Evolutionary conservation across 2,329 filamentous ascomycete species (phyloP).

Genomic region (Penicillium verrucosum): DNA sequence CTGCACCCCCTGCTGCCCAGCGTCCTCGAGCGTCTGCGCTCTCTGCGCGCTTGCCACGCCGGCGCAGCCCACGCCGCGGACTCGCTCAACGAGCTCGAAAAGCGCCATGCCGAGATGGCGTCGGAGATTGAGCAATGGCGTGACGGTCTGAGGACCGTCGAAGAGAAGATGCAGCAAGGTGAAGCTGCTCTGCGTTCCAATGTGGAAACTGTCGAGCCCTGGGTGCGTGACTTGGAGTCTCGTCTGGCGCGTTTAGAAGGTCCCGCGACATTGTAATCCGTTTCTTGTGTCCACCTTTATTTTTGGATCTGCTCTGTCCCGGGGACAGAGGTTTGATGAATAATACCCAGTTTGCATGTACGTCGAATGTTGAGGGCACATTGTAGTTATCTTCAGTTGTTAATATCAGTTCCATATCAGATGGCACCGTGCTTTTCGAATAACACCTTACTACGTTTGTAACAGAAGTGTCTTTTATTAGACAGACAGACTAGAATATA

Average conservation of each 20-base stretch:
- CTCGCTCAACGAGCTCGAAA: constrained; percentile 73
- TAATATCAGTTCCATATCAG: constrained; percentile 1
- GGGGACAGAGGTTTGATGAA: constrained; percentile 15
- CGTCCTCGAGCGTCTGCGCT: constrained; percentile 79
- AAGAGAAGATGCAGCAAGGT: constrained; percentile 68
- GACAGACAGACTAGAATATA: background rate
- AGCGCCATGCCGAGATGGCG: constrained; percentile 75
- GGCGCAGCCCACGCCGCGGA: constrained; percentile 79
- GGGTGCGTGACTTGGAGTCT: constrained; percentile 82
- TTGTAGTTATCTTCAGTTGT: constrained; percentile 6
- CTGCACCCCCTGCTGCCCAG: constrained; percentile 81
- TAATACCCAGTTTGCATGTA: constrained; percentile 25
- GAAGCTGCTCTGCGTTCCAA: constrained; percentile 72
- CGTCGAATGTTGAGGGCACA: constrained; percentile 3
- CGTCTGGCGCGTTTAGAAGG: constrained; percentile 63
- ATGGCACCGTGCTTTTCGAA: background rate
- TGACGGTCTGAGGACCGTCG: constrained; percentile 74
- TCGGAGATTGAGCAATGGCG: constrained; percentile 83
- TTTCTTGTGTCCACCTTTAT: background rate
- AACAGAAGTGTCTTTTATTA: no score
- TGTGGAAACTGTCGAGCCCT: constrained; percentile 77
- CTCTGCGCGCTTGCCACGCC: constrained; percentile 77
- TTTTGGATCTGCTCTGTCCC: constrained; percentile 7
- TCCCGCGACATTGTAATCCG: constrained; percentile 13
- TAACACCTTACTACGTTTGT: no score